These are phyloP conservation scores for Aspergillus saccharolyticus DNA, from an alignment of 495 filamentous ascomycete genomes.

Conservation along the genomic window DNA sequence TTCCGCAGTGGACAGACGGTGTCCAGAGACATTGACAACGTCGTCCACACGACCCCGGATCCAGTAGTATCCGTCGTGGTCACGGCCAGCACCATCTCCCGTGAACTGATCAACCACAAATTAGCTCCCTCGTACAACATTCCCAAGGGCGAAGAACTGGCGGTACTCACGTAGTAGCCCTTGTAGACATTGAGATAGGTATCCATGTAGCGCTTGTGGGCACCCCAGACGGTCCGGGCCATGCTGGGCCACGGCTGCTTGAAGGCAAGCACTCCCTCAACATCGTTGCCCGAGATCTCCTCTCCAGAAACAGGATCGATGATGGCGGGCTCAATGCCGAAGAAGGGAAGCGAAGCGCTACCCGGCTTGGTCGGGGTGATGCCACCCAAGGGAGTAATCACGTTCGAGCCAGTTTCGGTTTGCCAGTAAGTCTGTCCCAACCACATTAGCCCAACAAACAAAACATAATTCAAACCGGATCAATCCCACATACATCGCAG, in stretches of 20 bases:
- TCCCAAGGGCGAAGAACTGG: background rate
- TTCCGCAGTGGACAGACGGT: slow-evolving; percentile 93
- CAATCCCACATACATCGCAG: slow-evolving; percentile 83
- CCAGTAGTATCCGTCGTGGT: slow-evolving; percentile 99
- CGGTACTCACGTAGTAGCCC: slow-evolving; percentile 82
- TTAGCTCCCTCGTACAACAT: slow-evolving; percentile 2
- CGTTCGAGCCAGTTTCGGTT: slow-evolving; percentile 96
- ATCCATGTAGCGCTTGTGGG: slow-evolving; percentile 98
- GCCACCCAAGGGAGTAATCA: slow-evolving; percentile 57
- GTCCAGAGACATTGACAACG: slow-evolving; percentile 95
- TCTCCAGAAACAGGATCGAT: slow-evolving; percentile 94
- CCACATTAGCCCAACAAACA: background rate
- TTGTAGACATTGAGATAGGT: slow-evolving; percentile 98
- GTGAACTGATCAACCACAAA: slow-evolving; percentile 65
- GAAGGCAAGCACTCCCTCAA: slow-evolving; percentile 96
- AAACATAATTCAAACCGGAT: too few species aligned
- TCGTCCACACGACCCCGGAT: slow-evolving; percentile 98
- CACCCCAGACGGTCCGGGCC: slow-evolving; percentile 97
- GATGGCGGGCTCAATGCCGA: slow-evolving; percentile 96
- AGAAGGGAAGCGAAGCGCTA: slow-evolving; percentile 67
- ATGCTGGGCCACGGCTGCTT: slow-evolving; percentile 99
- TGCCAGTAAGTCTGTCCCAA: slow-evolving; percentile 91
- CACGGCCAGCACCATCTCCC: slow-evolving; percentile 92
- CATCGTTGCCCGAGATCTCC: slow-evolving; percentile 92
- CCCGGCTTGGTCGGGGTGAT: slow-evolving; percentile 54